phyloP scores from a whole-genome alignment of 2,329 filamentous ascomycete genomes.

The Pseudogymnoascus destructans region DNA sequence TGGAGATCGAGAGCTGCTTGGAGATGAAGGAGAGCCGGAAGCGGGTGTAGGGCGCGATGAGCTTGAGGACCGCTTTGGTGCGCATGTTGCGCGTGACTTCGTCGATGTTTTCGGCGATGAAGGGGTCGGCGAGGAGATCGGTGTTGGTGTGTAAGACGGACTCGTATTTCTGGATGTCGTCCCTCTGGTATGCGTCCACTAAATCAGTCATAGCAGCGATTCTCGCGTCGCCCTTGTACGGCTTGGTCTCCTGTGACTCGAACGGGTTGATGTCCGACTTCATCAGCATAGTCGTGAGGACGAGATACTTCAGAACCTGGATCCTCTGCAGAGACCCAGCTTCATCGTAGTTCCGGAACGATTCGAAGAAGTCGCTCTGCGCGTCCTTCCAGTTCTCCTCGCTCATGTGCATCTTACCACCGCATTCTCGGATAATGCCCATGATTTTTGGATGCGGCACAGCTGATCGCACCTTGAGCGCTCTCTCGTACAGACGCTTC shows the following conservation, averaged over 20 bases:
- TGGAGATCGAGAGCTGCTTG: constrained; percentile 71
- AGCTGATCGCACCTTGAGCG: constrained; percentile 84
- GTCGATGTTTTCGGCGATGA: constrained; percentile 98
- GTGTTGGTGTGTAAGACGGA: constrained; percentile 74
- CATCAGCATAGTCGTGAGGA: constrained; percentile 96
- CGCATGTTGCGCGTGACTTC: constrained; percentile 98
- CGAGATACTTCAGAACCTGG: constrained; percentile 91
- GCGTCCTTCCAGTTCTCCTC: constrained; percentile 99
- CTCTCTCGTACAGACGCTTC: constrained; percentile 82
- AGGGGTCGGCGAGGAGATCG: constrained; percentile 80
- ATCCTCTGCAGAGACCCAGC: constrained; percentile 92
- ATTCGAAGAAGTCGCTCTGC: constrained; percentile 96
- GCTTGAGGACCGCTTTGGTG: constrained; percentile 83
- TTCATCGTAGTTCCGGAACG: constrained; percentile 97
- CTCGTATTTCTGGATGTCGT: constrained; percentile 88
- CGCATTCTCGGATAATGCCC: constrained; percentile 96
- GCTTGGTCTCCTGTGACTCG: constrained; percentile 96
- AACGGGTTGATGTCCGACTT: constrained; percentile 98
- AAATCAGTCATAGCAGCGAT: constrained; percentile 96
- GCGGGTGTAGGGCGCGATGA: constrained; percentile 87
- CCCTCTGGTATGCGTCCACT: constrained; percentile 89
- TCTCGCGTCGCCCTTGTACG: constrained; percentile 88
- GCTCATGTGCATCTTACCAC: constrained; percentile 99
- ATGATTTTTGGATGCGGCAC: constrained; percentile 98
- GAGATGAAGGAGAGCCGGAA: constrained; percentile 85